Percentiles rank a stretch among this genome's conserved stretches.
phyloP scores from a whole-genome alignment of 2,329 filamentous ascomycete species.

The Thermochaetoides dissita region DNA sequence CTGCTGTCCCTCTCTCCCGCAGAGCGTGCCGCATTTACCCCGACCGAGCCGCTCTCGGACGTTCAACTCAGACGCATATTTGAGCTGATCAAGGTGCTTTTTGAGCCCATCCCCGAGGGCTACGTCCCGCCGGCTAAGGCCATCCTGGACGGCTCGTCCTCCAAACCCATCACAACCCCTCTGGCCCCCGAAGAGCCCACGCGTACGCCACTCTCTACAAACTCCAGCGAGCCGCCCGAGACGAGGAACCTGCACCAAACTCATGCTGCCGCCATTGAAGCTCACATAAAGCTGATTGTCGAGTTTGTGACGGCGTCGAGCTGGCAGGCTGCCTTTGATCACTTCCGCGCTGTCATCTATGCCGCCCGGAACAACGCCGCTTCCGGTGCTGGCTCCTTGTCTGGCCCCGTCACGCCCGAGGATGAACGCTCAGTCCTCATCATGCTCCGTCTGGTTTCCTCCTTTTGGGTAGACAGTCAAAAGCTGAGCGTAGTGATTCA shows the following conservation, averaged over 20 bases:
- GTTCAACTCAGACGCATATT: slow-evolving; percentile 40
- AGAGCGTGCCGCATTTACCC: slow-evolving; percentile 15
- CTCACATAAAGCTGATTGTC: slow-evolving; percentile 39
- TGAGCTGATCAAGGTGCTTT: slow-evolving; percentile 40
- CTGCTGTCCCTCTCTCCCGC: slow-evolving; percentile 5
- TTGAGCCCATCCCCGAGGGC: slow-evolving; percentile 44
- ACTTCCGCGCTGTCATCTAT: slow-evolving; percentile 39
- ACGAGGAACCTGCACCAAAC: slow-evolving; percentile 20
- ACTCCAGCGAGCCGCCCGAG: slow-evolving; percentile 25
- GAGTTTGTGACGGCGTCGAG: slow-evolving; percentile 53
- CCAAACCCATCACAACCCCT: slow-evolving; percentile 23
- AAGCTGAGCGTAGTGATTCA: slow-evolving; percentile 50
- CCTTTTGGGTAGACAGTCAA: slow-evolving; percentile 49
- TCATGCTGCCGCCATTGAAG: slow-evolving; percentile 35
- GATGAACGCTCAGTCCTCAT: slow-evolving; percentile 40
- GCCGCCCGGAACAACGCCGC: slow-evolving; percentile 31
- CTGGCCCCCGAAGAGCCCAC: slow-evolving; percentile 15
- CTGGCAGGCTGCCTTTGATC: slow-evolving; percentile 47
- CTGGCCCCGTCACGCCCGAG: slow-evolving; percentile 25
- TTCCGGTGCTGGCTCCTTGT: slow-evolving; percentile 25
- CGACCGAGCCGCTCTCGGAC: slow-evolving; percentile 32
- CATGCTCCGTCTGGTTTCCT: slow-evolving; percentile 44
- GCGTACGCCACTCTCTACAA: slow-evolving; percentile 19
- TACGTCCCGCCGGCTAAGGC: slow-evolving; percentile 42
- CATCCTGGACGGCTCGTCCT: slow-evolving; percentile 39